These are phyloP conservation scores for Plasmodium fragile DNA, from an alignment of 169 alveolate species.

Conservation along the genomic window DNA sequence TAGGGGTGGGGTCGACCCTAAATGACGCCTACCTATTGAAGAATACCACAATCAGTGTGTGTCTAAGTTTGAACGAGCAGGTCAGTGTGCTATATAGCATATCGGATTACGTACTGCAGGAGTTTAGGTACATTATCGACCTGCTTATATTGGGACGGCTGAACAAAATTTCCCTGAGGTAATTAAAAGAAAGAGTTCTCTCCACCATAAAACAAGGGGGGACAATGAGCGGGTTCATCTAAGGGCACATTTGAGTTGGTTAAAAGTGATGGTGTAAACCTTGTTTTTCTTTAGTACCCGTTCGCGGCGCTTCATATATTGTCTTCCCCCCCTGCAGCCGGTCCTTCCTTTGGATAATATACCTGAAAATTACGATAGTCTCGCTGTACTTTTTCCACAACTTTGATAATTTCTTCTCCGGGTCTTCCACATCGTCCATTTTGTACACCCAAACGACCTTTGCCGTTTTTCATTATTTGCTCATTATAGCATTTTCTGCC, in stretches of 20 bases:
- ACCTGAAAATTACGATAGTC: conserved; percentile 53
- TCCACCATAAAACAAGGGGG: not conserved
- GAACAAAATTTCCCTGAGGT: conserved; percentile 72
- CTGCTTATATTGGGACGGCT: conserved; percentile 64
- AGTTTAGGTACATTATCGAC: conserved; percentile 57
- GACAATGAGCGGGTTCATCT: not conserved
- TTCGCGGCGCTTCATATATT: not conserved
- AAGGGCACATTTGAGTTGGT: not conserved
- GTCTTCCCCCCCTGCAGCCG: conserved; percentile 23
- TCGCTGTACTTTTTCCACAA: conserved; percentile 63
- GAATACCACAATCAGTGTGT: conserved; percentile 69
- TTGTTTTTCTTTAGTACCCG: not conserved
- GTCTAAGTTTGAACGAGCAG: conserved; percentile 56
- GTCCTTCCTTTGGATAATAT: conserved; percentile 73
- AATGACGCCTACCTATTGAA: conserved; percentile 67
- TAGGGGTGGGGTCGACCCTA: conserved; percentile 69
- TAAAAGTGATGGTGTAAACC: not conserved
- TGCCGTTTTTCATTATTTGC: conserved; percentile 44
- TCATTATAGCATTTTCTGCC: conserved; percentile 68
- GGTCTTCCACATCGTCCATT: conserved; percentile 59
- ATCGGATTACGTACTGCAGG: conserved; percentile 69
- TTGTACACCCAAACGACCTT: conserved; percentile 67
- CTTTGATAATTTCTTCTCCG: conserved; percentile 68
- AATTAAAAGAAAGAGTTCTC: not conserved
- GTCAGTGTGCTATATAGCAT: conserved; percentile 39